Percentiles rank a stretch among this genome's conserved stretches.
Conservation (phyloP, 768 basidiomycete genomes). For the Chalciporus sphaerocephalus region DNA sequence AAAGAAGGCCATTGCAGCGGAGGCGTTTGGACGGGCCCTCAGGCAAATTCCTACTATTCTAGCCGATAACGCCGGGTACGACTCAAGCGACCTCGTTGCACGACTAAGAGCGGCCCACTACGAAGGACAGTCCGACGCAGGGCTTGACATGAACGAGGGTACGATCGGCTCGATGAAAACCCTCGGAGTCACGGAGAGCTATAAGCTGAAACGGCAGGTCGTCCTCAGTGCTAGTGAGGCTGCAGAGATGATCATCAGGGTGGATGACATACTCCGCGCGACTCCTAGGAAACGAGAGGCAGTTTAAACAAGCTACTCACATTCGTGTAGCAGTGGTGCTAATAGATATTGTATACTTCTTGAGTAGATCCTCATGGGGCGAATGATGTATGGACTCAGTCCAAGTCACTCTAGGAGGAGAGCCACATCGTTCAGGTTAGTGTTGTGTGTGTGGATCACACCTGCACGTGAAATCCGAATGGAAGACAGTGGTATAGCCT, state of each 20-base stretch:
- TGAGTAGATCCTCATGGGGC: too few species aligned
- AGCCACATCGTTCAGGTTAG: too few species aligned
- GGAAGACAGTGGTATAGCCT: too few species aligned
- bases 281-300: slow-evolving; percentile 85
- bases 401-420: too few species aligned
- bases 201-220: slow-evolving; percentile 95
- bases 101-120: slow-evolving; percentile 90
- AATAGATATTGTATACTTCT: slow-evolving; percentile 1
- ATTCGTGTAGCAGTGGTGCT: background rate
- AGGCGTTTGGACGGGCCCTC: slow-evolving; percentile 84
- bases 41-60: slow-evolving; percentile 95
- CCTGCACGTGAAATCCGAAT: too few species aligned
- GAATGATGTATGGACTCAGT: too few species aligned
- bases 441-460: too few species aligned
- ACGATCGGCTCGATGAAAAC: slow-evolving; percentile 81
- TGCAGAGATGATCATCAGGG: slow-evolving; percentile 97
- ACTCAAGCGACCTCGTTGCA: slow-evolving; percentile 93
- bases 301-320: slow-evolving; percentile 37
- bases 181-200: slow-evolving; percentile 92
- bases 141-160: slow-evolving; percentile 88
- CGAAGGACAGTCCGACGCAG: slow-evolving; percentile 81
- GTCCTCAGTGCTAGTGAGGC: slow-evolving; percentile 93
- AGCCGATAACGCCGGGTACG: slow-evolving; percentile 96
- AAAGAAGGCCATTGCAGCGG: slow-evolving; percentile 93
- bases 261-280: slow-evolving; percentile 87